Base-by-base conservation (phyloP, 2,329 filamentous ascomycete genomes). In the Westerdykella ornata region DNA sequence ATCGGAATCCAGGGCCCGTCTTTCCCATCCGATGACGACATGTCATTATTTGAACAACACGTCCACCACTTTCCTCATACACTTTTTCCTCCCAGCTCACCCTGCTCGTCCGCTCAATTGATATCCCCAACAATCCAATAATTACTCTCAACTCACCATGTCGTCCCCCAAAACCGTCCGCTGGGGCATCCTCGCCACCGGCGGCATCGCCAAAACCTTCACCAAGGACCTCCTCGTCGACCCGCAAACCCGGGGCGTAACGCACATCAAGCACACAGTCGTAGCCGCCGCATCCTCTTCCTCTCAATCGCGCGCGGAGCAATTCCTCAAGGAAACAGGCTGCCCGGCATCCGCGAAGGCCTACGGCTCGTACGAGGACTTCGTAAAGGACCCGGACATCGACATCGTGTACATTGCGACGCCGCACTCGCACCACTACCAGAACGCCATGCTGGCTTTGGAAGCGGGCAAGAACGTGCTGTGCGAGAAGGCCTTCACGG, bases 361-460 rank as follows among this genome's bases (percentile, higher is more conserved):
- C 8, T 94, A 94, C 61, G 85, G 84, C 44, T 86, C 82, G 9
- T 95, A 95, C 67, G 75, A 81, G 47, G 85, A 88, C 62, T 77
- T 95, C 19, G 87, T 90, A 18, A 76, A 77, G 38, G 86, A 94
- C 62, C 71, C 82, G 5, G 77, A 86, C 55, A 77, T 94, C 51
- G 85, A 94, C 65, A 85, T 94, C 54, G 69, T 95, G 68, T 95
- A 94, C 66, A 79, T 95, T 42, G 88, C 87, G 17, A 94, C 88
- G 3, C 88, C 88, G 13, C 88, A 94, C 70, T 89, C 85, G 55
- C 88, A 94, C 66, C 88, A 95, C 71, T 94, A 89, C 71, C 87
- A 94, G 65, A 90, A 95, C 68, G 78, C 80, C 49, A 86, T 88
- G 78, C 76, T 94, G n/a, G 84, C 82, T 33, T 74, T 95, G 30